These are phyloP conservation scores for Cyclanthera cordifolia DNA, from an alignment of 306 rosid genomes.

Conservation along the genomic window DNA sequence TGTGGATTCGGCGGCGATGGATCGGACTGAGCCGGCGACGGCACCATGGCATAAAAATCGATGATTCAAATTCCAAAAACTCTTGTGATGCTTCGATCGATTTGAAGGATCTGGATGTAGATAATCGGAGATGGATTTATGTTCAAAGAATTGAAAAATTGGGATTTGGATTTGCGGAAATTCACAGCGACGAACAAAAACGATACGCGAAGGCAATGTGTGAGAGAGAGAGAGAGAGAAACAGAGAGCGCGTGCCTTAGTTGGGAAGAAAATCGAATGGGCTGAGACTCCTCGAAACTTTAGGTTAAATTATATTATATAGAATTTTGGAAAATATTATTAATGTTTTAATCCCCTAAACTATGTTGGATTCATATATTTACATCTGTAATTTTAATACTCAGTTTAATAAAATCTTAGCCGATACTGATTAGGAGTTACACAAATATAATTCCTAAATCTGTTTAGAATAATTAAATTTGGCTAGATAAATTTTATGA, in stretches of 20 bases:
- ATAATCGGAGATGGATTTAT: neutral
- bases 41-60: constrained; percentile 24
- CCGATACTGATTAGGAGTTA: no score
- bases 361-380: no score
- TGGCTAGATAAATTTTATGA: no score
- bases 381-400: no score
- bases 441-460: no score
- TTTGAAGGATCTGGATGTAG: neutral
- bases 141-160: neutral
- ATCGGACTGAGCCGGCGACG: constrained; percentile 29
- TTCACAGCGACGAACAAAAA: neutral
- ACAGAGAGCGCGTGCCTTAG: constrained; percentile 12
- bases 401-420: no score
- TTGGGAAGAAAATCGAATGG: neutral
- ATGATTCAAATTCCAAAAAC: neutral
- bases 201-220: neutral
- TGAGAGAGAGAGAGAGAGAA: no score
- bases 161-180: neutral
- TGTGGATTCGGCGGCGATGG: constrained; percentile 33
- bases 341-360: no score
- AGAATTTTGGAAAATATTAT: no score
- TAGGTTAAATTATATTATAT: neutral
- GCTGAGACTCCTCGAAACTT: neutral
- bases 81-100: neutral
- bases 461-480: no score